These are phyloP conservation scores for Schwanniomyces occidentalis DNA, from an alignment of 805 yeast species.

Conservation along the genomic window DNA sequence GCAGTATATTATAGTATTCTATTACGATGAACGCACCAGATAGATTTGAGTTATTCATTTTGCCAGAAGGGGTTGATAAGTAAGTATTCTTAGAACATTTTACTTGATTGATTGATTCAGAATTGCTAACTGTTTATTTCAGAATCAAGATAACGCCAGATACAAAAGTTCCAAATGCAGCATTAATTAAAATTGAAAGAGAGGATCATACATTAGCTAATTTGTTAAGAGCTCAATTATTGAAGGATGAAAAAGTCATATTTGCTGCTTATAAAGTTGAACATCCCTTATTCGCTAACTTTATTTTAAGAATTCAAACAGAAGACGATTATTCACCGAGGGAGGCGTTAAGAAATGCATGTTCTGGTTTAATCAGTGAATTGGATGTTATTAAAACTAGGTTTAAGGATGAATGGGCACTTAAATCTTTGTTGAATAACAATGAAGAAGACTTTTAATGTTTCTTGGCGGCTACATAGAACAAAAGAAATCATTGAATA, in stretches of 20 bases:
- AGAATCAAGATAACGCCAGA: slow-evolving; percentile 88
- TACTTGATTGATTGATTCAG: background rate
- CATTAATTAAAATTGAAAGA: slow-evolving; percentile 87
- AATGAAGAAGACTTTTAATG: slow-evolving; percentile 28
- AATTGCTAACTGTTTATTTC: background rate
- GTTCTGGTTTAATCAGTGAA: slow-evolving; percentile 78
- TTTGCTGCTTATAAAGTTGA: slow-evolving; percentile 98
- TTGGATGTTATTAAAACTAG: slow-evolving; percentile 71
- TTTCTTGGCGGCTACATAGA: background rate
- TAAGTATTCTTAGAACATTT: slow-evolving; percentile 36
- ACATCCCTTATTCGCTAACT: slow-evolving; percentile 96
- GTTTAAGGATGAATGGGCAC: slow-evolving; percentile 90
- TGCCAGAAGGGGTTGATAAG: slow-evolving; percentile 98
- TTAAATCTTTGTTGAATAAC: slow-evolving; percentile 67
- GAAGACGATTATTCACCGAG: slow-evolving; percentile 93
- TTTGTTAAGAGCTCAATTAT: slow-evolving; percentile 78
- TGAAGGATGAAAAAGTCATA: slow-evolving; percentile 83
- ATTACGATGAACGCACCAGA: slow-evolving; percentile 94
- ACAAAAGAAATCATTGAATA: background rate
- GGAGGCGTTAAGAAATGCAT: slow-evolving; percentile 87
- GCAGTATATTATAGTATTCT: no score
- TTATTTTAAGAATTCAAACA: slow-evolving; percentile 91
- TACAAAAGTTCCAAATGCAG: slow-evolving; percentile 92
- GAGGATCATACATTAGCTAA: slow-evolving; percentile 98
- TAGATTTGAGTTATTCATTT: slow-evolving; percentile 91